Conservation (phyloP, 345 rosid genomes). For the Barbarea vulgaris region DNA sequence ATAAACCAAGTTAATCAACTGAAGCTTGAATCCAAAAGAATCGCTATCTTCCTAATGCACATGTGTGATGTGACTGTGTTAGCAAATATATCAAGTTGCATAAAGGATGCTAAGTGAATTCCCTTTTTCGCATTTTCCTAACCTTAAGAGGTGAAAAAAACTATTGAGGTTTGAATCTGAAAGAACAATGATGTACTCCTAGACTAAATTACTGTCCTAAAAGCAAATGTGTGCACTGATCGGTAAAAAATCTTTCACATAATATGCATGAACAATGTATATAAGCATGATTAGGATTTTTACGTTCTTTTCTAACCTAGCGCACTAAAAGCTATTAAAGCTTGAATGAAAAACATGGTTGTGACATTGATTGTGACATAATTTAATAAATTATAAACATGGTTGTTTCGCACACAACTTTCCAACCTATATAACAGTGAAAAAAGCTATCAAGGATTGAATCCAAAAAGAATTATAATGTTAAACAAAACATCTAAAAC, state of each 20-base stretch:
- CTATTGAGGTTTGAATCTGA: not conserved
- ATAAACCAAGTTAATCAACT: not conserved
- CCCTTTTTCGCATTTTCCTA: not conserved
- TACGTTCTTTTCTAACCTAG: constrained; percentile 1
- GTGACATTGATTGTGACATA: not conserved
- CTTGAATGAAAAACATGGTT: constrained; percentile 15
- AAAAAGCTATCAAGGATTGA: not conserved
- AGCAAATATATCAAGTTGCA: constrained; percentile 10
- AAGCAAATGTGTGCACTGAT: not conserved
- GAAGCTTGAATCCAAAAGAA: constrained; percentile 12
- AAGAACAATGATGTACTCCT: not conserved
- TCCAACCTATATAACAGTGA: not conserved
- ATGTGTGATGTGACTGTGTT: not conserved
- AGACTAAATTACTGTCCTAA: not conserved
- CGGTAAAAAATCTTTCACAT: not conserved
- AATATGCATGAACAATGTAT: not conserved
- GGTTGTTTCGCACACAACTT: not conserved
- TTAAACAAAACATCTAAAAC: not conserved
- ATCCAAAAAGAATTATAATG: constrained; percentile 1
- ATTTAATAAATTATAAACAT: not conserved
- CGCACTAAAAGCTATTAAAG: not conserved
- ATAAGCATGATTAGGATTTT: not conserved
- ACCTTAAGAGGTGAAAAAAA: not conserved
- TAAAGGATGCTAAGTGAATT: not conserved
- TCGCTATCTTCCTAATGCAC: not conserved